Base-by-base conservation (phyloP, 495 filamentous ascomycete species). In the Corynascus novoguineensis region DNA sequence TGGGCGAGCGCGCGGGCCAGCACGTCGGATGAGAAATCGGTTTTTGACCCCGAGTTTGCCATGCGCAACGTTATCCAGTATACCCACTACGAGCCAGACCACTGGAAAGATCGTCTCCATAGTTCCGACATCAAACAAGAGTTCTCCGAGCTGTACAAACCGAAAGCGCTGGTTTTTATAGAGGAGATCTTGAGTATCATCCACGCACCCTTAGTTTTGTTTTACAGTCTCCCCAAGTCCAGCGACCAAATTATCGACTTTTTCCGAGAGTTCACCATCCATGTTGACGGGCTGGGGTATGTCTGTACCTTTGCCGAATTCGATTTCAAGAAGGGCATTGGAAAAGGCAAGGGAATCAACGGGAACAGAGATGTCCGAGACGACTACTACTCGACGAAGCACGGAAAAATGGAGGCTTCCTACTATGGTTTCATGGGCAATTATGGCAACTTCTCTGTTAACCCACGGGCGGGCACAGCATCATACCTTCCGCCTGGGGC, bases 251-350 rank as follows among this genome's bases (percentile, higher is more conserved):
- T 97, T 57, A 87, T 98, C 49, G 93, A 98, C 66, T 98, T 98
- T 73, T 97, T 98, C 73, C 83, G 93, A 15, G 93, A 98, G 67
- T 97, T 96, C 64, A 96, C 93, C 1, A 83, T 98, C 19, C 92
- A 97, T 63, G 90, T 98, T 11, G 95, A 98, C 73, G 93, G 93
- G 0, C 79, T 98, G 55, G 93, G 93, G 34, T 90, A 95, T 65
- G 88, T 97, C 19, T 98, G 93, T 69, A 95, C 89, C 14, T 97
- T 96, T 72, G 93, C 92, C 19, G 89, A 96, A n/a, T 98, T 98
- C 61, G 88, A 96, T 60, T 98, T 97, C 76, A 89, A 96, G 69
- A 92, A 87, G 64, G 88, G 85, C 25, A 74, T 80, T 17, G 85
- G 85, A 55, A 83, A 77, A 50, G 75, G 74, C 21, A 48, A 41